These are phyloP conservation scores for Vanrija sp. DNA, from an alignment of 1,284 basidiomycete genomes.

Conservation along the genomic window DNA sequence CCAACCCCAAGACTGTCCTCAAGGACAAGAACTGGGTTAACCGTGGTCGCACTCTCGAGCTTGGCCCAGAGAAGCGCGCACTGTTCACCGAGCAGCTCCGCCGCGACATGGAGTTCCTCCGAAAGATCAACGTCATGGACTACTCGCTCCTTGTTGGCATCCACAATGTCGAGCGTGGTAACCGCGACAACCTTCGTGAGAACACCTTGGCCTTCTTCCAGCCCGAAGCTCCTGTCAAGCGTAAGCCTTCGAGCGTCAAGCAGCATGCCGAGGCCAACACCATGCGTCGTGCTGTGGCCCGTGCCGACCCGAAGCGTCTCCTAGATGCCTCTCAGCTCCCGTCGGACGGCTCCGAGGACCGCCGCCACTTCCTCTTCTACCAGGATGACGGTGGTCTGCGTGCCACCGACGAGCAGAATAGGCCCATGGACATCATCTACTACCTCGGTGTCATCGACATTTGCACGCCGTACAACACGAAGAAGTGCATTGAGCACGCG, in stretches of 20 bases:
- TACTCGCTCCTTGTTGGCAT: conserved; percentile 92
- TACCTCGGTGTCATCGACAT: conserved; percentile 95
- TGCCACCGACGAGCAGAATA: conserved; percentile 81
- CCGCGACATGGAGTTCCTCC: conserved; percentile 80
- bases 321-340: conserved; percentile 67
- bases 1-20: conserved; percentile 80
- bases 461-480: conserved; percentile 74
- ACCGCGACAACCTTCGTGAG: conserved; percentile 81
- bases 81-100: conserved; percentile 84
- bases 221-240: conserved; percentile 60
- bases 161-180: conserved; percentile 86
- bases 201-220: conserved; percentile 79
- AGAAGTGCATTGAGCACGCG: conserved; percentile 81
- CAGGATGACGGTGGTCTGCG: conserved; percentile 93
- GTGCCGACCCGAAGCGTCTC: conserved; percentile 68
- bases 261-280: conserved; percentile 69
- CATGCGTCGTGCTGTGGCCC: conserved; percentile 76
- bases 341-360: conserved; percentile 62
- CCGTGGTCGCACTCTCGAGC: conserved; percentile 68
- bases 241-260: conserved; percentile 59
- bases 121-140: conserved; percentile 86
- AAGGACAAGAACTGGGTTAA: conserved; percentile 98
- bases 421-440: conserved; percentile 74
- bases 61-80: conserved; percentile 91
- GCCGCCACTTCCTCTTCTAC: conserved; percentile 86